Conservation (phyloP, 1,139 yeast genomes). For the Kurtzmaniella natalensis region DNA sequence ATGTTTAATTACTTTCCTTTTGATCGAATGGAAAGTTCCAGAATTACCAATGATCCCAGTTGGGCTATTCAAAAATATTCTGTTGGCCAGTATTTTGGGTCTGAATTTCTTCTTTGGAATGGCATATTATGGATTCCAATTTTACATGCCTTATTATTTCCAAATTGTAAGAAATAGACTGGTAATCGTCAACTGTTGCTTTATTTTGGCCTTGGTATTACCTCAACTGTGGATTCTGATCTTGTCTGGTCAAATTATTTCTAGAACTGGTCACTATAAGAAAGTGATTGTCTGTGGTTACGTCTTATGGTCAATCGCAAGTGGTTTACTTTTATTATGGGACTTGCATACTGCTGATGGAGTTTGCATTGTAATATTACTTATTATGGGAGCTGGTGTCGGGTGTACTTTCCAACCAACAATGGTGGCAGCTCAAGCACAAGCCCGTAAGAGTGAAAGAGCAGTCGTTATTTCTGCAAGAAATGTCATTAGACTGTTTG, state of each 20-base stretch:
- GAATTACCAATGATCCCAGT: conserved; percentile 53
- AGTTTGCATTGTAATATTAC: conserved; percentile 27
- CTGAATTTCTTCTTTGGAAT: conserved; percentile 47
- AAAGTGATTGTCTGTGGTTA: conserved; percentile 40
- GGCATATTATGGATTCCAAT: conserved; percentile 42
- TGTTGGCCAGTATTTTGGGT: conserved; percentile 33
- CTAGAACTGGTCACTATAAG: conserved; percentile 36
- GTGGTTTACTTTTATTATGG: conserved; percentile 34
- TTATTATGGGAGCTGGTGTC: conserved; percentile 44
- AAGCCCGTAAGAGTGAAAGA: conserved; percentile 41
- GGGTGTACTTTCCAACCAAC: conserved; percentile 55
- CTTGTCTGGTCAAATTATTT: conserved; percentile 37
- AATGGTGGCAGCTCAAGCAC: conserved; percentile 48
- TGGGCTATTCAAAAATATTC: conserved; percentile 28
- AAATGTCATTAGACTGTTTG: conserved; percentile 49
- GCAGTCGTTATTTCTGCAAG: conserved; percentile 52
- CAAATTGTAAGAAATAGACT: conserved; percentile 40
- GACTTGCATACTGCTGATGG: conserved; percentile 24
- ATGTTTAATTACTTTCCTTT: conserved; percentile 30
- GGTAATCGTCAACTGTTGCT: conserved; percentile 29
- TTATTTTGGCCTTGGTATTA: conserved; percentile 35
- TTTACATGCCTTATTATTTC: conserved; percentile 45
- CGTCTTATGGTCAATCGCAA: conserved; percentile 36
- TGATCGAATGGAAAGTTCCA: conserved; percentile 43
- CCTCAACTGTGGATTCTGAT: conserved; percentile 31